phyloP scores from a whole-genome alignment of 2,329 filamentous ascomycete genomes.

The Diaporthe vexans region DNA sequence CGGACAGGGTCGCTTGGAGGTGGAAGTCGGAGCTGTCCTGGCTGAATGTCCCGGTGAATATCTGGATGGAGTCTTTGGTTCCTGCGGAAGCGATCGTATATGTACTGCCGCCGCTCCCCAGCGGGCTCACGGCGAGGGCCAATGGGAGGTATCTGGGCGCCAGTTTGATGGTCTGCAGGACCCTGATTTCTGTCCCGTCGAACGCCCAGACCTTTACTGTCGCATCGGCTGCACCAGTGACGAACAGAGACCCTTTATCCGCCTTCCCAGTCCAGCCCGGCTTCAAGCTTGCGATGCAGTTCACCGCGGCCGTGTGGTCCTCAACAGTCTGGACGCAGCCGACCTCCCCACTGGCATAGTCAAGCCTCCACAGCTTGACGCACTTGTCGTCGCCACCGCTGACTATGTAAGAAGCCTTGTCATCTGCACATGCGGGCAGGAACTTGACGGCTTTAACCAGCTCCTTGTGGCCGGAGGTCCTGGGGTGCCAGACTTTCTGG shows the following conservation, averaged over 20 bases:
- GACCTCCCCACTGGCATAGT: slow-evolving; percentile 50
- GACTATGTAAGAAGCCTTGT: slow-evolving; percentile 71
- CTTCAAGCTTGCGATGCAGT: slow-evolving; percentile 69
- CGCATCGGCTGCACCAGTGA: slow-evolving; percentile 87
- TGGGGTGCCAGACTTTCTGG: slow-evolving; percentile 23
- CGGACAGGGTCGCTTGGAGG: slow-evolving; percentile 82
- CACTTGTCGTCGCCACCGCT: slow-evolving; percentile 87
- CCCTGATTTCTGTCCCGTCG: slow-evolving; percentile 59
- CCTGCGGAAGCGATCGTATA: slow-evolving; percentile 87
- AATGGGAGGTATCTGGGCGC: slow-evolving; percentile 87
- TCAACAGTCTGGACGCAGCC: slow-evolving; percentile 66
- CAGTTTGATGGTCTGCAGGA: slow-evolving; percentile 79
- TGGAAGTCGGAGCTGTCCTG: slow-evolving; percentile 65
- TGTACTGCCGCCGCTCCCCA: slow-evolving; percentile 64
- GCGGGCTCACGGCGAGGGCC: slow-evolving; percentile 75
- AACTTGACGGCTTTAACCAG: slow-evolving; percentile 89
- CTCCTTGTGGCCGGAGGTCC: slow-evolving; percentile 76
- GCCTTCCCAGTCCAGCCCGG: slow-evolving; percentile 37
- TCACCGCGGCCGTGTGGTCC: slow-evolving; percentile 82
- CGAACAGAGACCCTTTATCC: slow-evolving; percentile 62
- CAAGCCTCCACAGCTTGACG: slow-evolving; percentile 77
- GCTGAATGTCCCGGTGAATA: slow-evolving; percentile 71
- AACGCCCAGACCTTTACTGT: slow-evolving; percentile 80
- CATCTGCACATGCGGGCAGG: slow-evolving; percentile 65
- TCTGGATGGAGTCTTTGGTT: slow-evolving; percentile 84